Evolutionary conservation across 345 rosid species (phyloP), one percentile per base, ranked within the genome.

Genomic region (Viola odorata): DNA sequence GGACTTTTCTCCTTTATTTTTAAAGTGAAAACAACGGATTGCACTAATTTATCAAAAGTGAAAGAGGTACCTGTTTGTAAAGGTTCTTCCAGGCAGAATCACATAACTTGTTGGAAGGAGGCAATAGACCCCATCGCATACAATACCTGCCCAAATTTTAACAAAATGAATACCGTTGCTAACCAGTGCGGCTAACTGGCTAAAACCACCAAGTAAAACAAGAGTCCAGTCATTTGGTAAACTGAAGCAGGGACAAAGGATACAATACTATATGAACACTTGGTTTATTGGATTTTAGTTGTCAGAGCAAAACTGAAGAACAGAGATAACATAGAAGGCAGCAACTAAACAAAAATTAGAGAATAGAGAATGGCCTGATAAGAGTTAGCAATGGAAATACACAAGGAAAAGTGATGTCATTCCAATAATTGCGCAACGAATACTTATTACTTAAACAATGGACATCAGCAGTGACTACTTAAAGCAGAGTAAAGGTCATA

Each of bases 71-170:
- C 87, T 89, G 95, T 55, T 87, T 84, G 44, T 91, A 91, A 23
- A 89, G 91, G 77, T 87, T 87, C 84, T 91, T 91, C 98, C 98
- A 91, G 45, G 95, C 85, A 65, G 72, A 78, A 61, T 89, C 89
- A 0, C 91, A 78, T 48, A 85, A 74, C 73, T 74, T 82, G 53
- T 81, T 79, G 23, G 78, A 74, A 8, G 86, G 78, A 37, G 85
- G 85, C 76, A 74, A 60, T 37, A 78, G 70, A 71, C 98, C 91
- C 96, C 98, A 91, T 9, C 96, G 82, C 78, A 91, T 80, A 53
- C 85, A 79, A 60, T 91, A 91, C 54, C 98, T 91, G 77, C 56
- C 62, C 41, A 59, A 41, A 63, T 9, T 37, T 47, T 2, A 13
- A 16, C 42, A 37, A 60, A 23, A 23, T 0, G 32, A 23, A 23